A percentile compares a stretch with the other conserved stretches of the same genome.
Conservation (phyloP, 202 grass and related monocot genomes). For the Carex sylvatica region DNA sequence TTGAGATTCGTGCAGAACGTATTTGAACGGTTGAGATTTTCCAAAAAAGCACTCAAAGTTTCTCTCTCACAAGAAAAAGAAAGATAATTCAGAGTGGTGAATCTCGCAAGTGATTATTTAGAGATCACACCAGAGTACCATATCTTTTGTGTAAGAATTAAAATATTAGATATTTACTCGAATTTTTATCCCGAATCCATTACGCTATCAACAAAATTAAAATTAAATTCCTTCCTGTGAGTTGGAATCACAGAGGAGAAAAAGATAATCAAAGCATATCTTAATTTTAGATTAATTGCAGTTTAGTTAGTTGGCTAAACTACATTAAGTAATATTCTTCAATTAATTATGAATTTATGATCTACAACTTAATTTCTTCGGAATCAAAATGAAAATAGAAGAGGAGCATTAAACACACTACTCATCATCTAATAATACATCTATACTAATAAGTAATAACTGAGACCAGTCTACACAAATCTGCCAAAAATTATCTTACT, state of each 20-base stretch:
- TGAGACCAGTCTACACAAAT: not conserved
- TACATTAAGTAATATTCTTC: not conserved
- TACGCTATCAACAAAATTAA: not conserved
- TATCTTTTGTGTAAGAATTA: too few relatives aligned
- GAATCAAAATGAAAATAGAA: not conserved
- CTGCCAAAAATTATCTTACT: conserved; percentile 17
- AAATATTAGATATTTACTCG: too few relatives aligned
- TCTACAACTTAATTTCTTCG: not conserved
- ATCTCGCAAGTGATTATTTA: not conserved
- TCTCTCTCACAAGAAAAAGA: too few relatives aligned
- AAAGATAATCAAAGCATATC: not conserved
- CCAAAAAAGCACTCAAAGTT: not conserved
- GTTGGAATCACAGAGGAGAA: not conserved
- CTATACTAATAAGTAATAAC: not conserved
- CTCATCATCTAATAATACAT: not conserved
- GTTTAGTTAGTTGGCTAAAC: not conserved
- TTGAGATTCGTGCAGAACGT: too few relatives aligned
- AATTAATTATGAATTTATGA: not conserved
- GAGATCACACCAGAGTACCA: not conserved
- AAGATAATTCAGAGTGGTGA: not conserved
- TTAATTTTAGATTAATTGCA: not conserved
- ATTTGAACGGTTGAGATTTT: too few relatives aligned
- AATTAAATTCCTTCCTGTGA: not conserved
- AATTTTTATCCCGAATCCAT: not conserved
- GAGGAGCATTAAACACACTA: conserved; percentile 4